Evolutionary conservation across 2,329 filamentous ascomycete genomes (phyloP), one percentile per base, ranked within the genome.

Genomic region (Diaporthe vexans): DNA sequence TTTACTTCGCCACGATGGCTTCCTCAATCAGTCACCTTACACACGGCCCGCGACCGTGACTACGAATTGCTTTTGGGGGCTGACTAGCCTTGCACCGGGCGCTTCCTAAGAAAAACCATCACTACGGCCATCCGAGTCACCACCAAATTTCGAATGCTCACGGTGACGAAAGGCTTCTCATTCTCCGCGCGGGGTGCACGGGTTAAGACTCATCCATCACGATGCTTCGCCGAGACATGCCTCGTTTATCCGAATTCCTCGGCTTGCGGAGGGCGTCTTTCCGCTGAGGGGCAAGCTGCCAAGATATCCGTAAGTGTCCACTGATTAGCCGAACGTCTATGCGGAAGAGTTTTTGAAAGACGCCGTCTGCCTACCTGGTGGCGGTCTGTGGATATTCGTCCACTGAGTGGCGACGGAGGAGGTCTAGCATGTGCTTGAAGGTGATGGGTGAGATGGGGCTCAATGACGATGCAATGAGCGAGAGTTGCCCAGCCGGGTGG

Each of bases 1-100:
- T 68, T 68, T 68, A 54, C 63, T 54, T 54, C 19, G 46, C 63
- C 46, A 8, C n/a, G 48, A 24, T 51, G 19, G 15, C n/a, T 26
- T 24, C 17, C 21, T 24, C 46, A 52, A n/a, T 19, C 29, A 9
- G 6, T 8, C 46, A 51, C 11, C 43, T n/a, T 43, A 4, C 40
- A 43, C 40, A 17, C 40, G 40, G 29, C 29, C n/a, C 5, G 9
- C 21, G 21, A 40, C 13, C 2, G 21, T 67, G 29, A 37, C 0
- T 21, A 7, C 8, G 21, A 15, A 37, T 29, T 26, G 35, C 21
- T 21, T 15, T 37, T 13, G 3, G 15, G 46, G 46, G n/a, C 33
- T 40, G n/a, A 29, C 48, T 54, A 68, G 63, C 33, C 24, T 21
- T 40, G 33, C 33, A 21, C 48, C 63, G 29, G 63, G 8, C 15